phyloP scores from a whole-genome alignment of 2,329 filamentous ascomycete genomes.

The Monilinia fructigena region DNA sequence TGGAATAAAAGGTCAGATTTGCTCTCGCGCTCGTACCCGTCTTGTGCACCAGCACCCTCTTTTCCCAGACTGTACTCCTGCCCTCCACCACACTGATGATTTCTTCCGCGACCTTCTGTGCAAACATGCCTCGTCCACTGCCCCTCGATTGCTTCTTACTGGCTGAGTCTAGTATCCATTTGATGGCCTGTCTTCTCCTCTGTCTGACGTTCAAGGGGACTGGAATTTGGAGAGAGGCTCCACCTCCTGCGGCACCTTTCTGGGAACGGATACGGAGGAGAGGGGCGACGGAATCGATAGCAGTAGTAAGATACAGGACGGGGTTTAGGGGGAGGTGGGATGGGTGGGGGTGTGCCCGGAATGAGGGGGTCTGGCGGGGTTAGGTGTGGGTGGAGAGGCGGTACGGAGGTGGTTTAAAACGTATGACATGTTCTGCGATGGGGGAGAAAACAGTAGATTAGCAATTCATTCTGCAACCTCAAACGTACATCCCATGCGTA shows the following conservation, averaged over 20 bases:
- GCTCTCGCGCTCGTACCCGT: constrained; percentile 73
- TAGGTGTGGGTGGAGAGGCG: constrained; percentile 73
- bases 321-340: constrained; percentile 84
- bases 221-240: constrained; percentile 78
- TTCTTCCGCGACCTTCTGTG: constrained; percentile 79
- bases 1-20: constrained; percentile 55
- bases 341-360: constrained; percentile 73
- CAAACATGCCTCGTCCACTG: constrained; percentile 70
- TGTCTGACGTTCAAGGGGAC: constrained; percentile 72
- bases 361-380: constrained; percentile 67
- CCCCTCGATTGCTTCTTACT: constrained; percentile 72
- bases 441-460: neutral
- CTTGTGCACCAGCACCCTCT: constrained; percentile 75
- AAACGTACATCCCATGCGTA: constrained; percentile 26
- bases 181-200: constrained; percentile 73
- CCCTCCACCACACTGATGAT: constrained; percentile 86
- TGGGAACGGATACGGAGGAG: constrained; percentile 76
- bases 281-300: constrained; percentile 89
- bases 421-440: constrained; percentile 71
- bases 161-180: constrained; percentile 87
- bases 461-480: neutral
- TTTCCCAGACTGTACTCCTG: constrained; percentile 79
- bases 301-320: constrained; percentile 81
- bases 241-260: constrained; percentile 80
- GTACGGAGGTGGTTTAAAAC: constrained; percentile 85